Base-by-base conservation (phyloP, 176 grass and related monocot genomes). In the Musa itinerans region DNA sequence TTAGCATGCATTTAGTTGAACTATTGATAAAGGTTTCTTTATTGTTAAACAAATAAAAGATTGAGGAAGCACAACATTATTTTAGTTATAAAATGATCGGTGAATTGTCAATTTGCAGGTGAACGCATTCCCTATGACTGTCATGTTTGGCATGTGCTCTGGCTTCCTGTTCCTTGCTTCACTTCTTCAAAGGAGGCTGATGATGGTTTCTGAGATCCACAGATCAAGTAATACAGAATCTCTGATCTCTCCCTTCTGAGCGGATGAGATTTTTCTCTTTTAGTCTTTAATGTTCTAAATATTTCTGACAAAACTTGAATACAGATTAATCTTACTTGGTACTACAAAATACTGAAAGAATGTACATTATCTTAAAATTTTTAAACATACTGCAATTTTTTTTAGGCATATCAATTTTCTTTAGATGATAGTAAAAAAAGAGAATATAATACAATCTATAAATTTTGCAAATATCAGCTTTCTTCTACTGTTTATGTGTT, bases 121-220 rank as follows among this genome's bases (percentile, higher is more conserved):
- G 19, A 61, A 13, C 53, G 75, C 75, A 11, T 77, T 77, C 13
- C 59, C 75, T 17, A 77, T 77, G 59, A 65, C 75, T 11, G 20
- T 25, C 58, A 77, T 77, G 75, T 77, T 77, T 27, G 75, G 75
- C 59, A 77, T 77, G 75, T 77, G 75, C 48, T 13, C 27, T 26
- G 2, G 24, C 17, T 77, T 77, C 75, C 75, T 77, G 16, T 17
- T 77, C 34, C 20, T 77, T 3, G 75, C 75, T 43, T 53, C 75
- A 17, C 0, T 77, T 2, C 20, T 77, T n/a, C 75, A 77, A 24
- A 65, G 75, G 59, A 34, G 49, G 58, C 23, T 77, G 43, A 77
- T 65, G 75, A n/a, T 50, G 75, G 20, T 77, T 53, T 10, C 75
- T 65, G 75, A 77, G 20, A 53, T 19, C 11, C 61, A 77, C 48